phyloP scores from a whole-genome alignment of 192 early-diverging fungal species.

The Endogone sp. region DNA sequence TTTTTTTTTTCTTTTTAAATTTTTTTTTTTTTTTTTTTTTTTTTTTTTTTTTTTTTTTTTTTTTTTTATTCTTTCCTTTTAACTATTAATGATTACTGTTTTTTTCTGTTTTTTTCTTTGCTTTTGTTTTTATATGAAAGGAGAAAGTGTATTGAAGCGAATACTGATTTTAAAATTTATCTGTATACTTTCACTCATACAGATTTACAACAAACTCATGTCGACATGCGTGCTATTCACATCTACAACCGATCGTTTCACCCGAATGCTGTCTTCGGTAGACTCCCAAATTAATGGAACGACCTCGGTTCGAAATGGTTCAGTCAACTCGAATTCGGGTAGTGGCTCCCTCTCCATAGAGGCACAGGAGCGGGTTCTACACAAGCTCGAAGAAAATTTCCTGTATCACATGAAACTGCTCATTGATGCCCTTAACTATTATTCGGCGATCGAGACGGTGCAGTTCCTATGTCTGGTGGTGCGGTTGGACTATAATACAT shows the following conservation, averaged over 20 bases:
- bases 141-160: no score
- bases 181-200: no score
- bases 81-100: not conserved
- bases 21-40: conserved; percentile 4
- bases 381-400: conserved; percentile 60
- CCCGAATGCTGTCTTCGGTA: conserved; percentile 18
- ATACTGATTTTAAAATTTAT: no score
- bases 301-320: no score
- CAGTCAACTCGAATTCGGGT: no score
- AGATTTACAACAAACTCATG: conserved; percentile 68
- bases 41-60: not conserved
- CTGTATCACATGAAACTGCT: conserved; percentile 62
- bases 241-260: conserved; percentile 53
- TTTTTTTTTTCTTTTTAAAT: conserved; percentile 22
- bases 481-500: conserved; percentile 72
- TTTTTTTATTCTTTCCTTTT: no score
- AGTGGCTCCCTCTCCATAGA: no score
- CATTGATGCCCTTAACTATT: conserved; percentile 76
- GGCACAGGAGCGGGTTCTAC: conserved; percentile 33
- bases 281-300: not conserved
- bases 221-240: conserved; percentile 54
- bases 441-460: conserved; percentile 63
- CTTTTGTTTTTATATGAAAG: no score
- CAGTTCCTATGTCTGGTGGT: conserved; percentile 62
- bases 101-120: no score